phyloP scores from a whole-genome alignment of 78 protist species.

The Anaeramoeba ignava region DNA sequence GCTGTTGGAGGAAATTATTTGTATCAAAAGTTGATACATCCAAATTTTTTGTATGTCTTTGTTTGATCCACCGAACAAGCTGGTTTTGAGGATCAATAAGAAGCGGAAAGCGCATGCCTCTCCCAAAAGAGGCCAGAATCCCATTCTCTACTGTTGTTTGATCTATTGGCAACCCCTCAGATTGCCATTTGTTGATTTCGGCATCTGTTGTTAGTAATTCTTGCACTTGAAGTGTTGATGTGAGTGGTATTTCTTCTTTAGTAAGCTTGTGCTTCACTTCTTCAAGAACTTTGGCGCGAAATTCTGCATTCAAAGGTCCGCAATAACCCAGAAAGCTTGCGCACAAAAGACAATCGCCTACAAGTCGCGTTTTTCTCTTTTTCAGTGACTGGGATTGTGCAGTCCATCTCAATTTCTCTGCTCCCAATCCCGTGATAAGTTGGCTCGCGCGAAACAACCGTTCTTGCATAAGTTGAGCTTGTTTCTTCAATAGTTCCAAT shows the following conservation, averaged over 20 bases:
- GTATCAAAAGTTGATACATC: constrained; percentile 30
- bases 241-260: constrained; percentile 33
- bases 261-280: constrained; percentile 32
- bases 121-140: constrained; percentile 33
- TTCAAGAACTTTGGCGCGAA: constrained; percentile 43
- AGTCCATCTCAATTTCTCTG: constrained; percentile 61
- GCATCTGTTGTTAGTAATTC: constrained; percentile 53
- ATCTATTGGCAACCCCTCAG: constrained; percentile 59
- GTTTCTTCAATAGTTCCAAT: constrained; percentile 20
- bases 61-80: constrained; percentile 65
- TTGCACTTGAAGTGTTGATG: constrained; percentile 26
- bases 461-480: constrained; percentile 41
- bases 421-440: constrained; percentile 55
- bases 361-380: constrained; percentile 13
- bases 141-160: constrained; percentile 65
- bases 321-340: constrained; percentile 69
- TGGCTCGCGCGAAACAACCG: constrained; percentile 49
- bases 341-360: constrained; percentile 70
- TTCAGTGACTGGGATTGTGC: constrained; percentile 24
- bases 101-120: constrained; percentile 61
- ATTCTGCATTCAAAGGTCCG: constrained; percentile 65
- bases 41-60: constrained; percentile 28
- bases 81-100: constrained; percentile 83
- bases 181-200: constrained; percentile 57
- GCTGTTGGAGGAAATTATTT: constrained; percentile 30